Evolutionary conservation across 225 moss, liverwort and hornwort species (phyloP), one percentile per base, ranked within the genome.

Genomic region (Marchantia polymorpha): DNA sequence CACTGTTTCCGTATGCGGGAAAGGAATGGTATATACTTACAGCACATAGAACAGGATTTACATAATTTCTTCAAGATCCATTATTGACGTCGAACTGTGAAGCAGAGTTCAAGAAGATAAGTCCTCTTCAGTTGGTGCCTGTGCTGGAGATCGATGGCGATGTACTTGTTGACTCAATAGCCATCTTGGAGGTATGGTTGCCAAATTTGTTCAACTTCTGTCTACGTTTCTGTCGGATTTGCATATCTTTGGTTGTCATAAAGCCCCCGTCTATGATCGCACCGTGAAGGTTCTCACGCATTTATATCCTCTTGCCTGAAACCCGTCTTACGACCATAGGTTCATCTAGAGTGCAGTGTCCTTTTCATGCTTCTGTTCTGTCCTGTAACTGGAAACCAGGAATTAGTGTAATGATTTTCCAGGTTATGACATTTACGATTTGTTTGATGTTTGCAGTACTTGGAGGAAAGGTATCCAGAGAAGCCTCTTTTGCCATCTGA

Each of bases 401-500:
- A 29, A 1, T 0, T 19, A 31, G 59, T 31, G 7, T 54, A 74
- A 51, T n/a, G n/a, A 73, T 74, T 6, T 58, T 14, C 55, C 0
- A 15, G 51, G 30, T 46, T 26, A 29, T 23, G 29, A 3, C 47
- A 29, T 7, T 53, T 26, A 49, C 53, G 16, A 15, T 17, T 26
- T 74, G 31, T 16, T 52, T 78, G 67, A 64, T 65, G 25, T 55
- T 76, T 86, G 85, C 91, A 94, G 94, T 94, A 92, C 63, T 83
- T 95, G 76, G 95, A 95, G 89, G 95, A 93, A 78, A 88, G 84
- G 66, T 95, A 82, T 76, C 92, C 91, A 4, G 86, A 92, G 22
- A 90, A 80, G 78, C 83, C 88, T 20, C 84, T 91, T 56, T 19
- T 92, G 72, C 91, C 91, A 39, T 84, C 83, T 80, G 85, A 88